A percentile compares a stretch with the other conserved stretches of the same genome.
phyloP scores from a whole-genome alignment of 495 filamentous ascomycete genomes.

The Podospora fimiseda region DNA sequence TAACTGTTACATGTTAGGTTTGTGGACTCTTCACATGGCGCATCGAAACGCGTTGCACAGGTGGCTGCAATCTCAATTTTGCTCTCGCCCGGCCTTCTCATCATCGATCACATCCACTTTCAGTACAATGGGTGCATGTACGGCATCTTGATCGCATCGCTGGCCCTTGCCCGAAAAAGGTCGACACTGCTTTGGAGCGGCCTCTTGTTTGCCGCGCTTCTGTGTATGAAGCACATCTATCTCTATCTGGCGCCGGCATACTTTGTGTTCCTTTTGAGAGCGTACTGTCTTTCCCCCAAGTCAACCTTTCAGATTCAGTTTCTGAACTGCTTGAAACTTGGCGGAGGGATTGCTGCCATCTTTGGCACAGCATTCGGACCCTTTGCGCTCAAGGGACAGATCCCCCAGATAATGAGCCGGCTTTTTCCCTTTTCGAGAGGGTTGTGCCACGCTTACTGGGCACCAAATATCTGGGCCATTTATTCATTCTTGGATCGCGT shows the following conservation, averaged over 20 bases:
- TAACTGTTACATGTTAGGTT: constrained; percentile 46
- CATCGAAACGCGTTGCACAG: constrained; percentile 71
- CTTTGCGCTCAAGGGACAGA: constrained; percentile 75
- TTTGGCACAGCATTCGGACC: constrained; percentile 84
- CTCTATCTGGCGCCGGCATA: constrained; percentile 95
- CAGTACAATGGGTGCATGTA: constrained; percentile 98
- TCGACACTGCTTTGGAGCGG: constrained; percentile 74
- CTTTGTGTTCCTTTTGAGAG: constrained; percentile 81
- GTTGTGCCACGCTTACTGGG: constrained; percentile 96
- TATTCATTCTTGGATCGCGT: constrained; percentile 86
- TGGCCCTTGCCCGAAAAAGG: constrained; percentile 71
- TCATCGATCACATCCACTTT: constrained; percentile 99
- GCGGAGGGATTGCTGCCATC: constrained; percentile 60
- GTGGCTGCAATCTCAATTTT: constrained; percentile 83
- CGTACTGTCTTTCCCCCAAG: constrained; percentile 77
- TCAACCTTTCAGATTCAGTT: constrained; percentile 72
- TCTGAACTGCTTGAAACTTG: constrained; percentile 75
- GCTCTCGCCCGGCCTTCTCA: constrained; percentile 85
- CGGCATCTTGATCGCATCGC: constrained; percentile 75
- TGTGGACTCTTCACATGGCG: constrained; percentile 56
- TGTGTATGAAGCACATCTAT: constrained; percentile 98
- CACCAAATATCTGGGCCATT: constrained; percentile 93
- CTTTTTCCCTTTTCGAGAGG: constrained; percentile 93
- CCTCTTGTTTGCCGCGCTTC: constrained; percentile 70
- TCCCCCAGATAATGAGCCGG: constrained; percentile 77